Evolutionary conservation across 331 rosid genomes (phyloP).

Genomic region (Quercus phellos): DNA sequence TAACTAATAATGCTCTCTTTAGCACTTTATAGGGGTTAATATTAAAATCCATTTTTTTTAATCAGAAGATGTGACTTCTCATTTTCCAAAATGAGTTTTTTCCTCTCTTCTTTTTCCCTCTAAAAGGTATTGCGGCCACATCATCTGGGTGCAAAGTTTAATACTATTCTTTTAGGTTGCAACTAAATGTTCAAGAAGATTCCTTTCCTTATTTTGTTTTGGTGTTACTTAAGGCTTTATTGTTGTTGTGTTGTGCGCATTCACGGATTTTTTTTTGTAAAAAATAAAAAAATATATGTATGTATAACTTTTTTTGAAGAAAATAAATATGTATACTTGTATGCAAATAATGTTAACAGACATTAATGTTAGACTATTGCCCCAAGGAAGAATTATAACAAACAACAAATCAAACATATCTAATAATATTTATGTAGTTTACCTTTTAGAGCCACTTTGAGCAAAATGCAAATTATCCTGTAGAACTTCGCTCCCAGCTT

Average conservation of each 20-base stretch:
- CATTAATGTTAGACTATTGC: slow-evolving; percentile 3
- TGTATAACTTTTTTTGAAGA: neutral
- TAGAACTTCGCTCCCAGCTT: slow-evolving; percentile 8
- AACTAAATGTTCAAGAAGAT: neutral
- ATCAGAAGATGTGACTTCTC: neutral
- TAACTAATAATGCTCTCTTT: neutral
- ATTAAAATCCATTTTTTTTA: neutral
- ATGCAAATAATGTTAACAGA: neutral
- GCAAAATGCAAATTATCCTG: slow-evolving; percentile 22
- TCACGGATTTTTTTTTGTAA: neutral
- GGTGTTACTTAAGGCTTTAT: no score
- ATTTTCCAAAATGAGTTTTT: neutral
- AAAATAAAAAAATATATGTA: neutral
- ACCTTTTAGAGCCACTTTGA: slow-evolving; percentile 42
- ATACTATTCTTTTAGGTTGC: neutral
- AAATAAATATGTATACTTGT: neutral
- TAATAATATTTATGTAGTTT: neutral
- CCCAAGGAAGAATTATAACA: neutral
- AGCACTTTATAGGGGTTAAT: neutral
- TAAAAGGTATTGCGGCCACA: neutral
- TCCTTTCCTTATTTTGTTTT: neutral
- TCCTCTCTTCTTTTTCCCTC: neutral
- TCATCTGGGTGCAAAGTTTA: neutral
- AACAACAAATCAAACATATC: neutral
- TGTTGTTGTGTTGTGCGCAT: neutral